phyloP scores from a whole-genome alignment of 768 basidiomycete species.

The Crepidotus variabilis region DNA sequence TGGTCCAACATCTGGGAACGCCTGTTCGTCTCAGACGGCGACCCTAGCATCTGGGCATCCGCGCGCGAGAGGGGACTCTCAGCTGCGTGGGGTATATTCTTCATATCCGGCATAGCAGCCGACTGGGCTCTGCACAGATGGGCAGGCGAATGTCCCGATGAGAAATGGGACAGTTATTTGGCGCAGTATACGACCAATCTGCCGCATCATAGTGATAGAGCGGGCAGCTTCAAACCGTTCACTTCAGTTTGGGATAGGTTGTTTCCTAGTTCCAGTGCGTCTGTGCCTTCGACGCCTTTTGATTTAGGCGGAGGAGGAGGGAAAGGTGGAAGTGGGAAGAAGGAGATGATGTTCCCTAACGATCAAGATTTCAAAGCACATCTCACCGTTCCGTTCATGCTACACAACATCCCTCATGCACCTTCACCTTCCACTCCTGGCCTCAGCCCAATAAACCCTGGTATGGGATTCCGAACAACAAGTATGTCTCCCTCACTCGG shows the following conservation, averaged over 20 bases:
- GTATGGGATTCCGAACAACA: neutral
- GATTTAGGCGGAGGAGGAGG: neutral
- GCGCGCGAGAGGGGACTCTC: conserved; percentile 54
- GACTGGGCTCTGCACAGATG: conserved; percentile 56
- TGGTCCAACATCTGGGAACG: conserved; percentile 67
- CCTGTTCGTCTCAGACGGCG: conserved; percentile 43
- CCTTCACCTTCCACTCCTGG: neutral
- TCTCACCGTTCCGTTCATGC: conserved; percentile 13
- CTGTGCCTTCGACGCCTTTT: conserved; percentile 7
- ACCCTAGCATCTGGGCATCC: conserved; percentile 48
- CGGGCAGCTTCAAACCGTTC: conserved; percentile 56
- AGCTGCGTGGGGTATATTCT: conserved; percentile 51
- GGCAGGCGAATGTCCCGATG: conserved; percentile 67
- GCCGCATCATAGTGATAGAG: conserved; percentile 49
- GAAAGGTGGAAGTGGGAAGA: conserved; percentile 6
- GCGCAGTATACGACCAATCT: conserved; percentile 52
- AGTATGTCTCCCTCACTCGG: neutral
- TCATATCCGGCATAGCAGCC: conserved; percentile 37
- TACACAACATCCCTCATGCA: conserved; percentile 7
- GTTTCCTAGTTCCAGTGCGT: conserved; percentile 22
- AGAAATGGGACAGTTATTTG: conserved; percentile 73
- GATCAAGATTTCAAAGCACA: conserved; percentile 15
- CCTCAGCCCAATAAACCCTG: too few species aligned
- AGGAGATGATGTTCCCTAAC: conserved; percentile 24
- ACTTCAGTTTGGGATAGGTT: conserved; percentile 50